phyloP scores from a whole-genome alignment of 2,329 filamentous ascomycete genomes.

The Myriangium duriaei region DNA sequence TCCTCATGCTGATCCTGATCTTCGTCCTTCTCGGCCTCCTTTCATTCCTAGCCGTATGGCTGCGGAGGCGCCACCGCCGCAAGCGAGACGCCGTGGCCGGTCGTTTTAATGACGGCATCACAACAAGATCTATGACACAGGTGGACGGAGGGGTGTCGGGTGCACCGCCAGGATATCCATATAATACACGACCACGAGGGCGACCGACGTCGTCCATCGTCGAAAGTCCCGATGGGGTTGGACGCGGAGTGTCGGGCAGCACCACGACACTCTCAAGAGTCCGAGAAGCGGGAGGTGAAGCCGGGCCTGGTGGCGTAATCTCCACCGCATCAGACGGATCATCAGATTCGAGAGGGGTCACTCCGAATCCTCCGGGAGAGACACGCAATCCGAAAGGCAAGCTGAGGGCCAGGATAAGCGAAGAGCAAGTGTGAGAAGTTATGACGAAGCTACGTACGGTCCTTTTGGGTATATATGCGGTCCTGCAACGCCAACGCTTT shows the following conservation, averaged over 20 bases:
- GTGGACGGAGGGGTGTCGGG: background rate
- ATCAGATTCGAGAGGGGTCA: background rate
- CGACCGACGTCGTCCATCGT: background rate
- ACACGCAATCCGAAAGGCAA: background rate
- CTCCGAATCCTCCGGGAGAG: background rate
- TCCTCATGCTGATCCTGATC: constrained; percentile 67
- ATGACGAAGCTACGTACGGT: too few relatives aligned
- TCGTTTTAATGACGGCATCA: constrained; percentile 27
- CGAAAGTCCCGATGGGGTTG: background rate
- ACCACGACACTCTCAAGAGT: background rate
- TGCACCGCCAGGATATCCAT: background rate
- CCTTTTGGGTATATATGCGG: too few relatives aligned
- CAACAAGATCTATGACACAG: constrained; percentile 15
- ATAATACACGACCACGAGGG: background rate
- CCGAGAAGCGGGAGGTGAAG: background rate
- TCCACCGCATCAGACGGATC: background rate
- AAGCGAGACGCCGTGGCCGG: constrained; percentile 42
- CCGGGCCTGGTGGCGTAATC: background rate
- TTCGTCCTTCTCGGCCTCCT: constrained; percentile 55
- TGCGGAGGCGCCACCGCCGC: constrained; percentile 61
- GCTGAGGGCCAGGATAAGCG: background rate
- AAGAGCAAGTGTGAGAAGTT: background rate
- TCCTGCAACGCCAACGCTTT: too few relatives aligned
- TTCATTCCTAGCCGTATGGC: constrained; percentile 55
- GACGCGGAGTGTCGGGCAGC: background rate